Conservation (phyloP, 139 green algal species). For the Closterium sp. region DNA sequence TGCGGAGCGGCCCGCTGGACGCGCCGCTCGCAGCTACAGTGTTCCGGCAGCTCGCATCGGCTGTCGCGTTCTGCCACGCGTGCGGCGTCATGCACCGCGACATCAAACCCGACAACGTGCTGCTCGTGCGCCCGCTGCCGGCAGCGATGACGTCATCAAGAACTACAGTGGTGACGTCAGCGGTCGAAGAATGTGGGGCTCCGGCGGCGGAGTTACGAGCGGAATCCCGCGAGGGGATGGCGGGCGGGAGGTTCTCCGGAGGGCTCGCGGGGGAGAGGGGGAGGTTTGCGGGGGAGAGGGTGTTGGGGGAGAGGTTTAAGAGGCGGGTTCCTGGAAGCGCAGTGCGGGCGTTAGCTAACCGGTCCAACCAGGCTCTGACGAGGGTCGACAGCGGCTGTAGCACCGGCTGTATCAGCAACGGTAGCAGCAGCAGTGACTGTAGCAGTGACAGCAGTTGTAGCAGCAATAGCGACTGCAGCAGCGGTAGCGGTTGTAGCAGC, state of each 20-base stretch:
- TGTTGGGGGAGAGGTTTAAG: background rate
- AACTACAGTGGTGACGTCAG: background rate
- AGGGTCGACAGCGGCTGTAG: background rate
- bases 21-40: background rate
- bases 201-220: background rate
- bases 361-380: background rate
- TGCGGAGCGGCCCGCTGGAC: background rate
- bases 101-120: conserved; percentile 4
- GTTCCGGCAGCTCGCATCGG: conserved; percentile 1
- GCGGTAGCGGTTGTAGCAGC: background rate
- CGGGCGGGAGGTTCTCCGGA: background rate
- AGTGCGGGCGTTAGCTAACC: background rate
- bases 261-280: background rate
- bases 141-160: background rate
- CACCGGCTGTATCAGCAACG: background rate
- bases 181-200: background rate
- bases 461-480: background rate
- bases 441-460: background rate
- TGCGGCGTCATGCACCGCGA: background rate
- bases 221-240: background rate
- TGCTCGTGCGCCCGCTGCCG: background rate
- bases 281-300: background rate
- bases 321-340: background rate
- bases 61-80: conserved; percentile 3
- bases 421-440: background rate